A percentile compares a stretch with the other conserved stretches of the same genome.
These are phyloP conservation scores for Pistacia vera DNA, from an alignment of 345 rosid species.

Conservation along the genomic window DNA sequence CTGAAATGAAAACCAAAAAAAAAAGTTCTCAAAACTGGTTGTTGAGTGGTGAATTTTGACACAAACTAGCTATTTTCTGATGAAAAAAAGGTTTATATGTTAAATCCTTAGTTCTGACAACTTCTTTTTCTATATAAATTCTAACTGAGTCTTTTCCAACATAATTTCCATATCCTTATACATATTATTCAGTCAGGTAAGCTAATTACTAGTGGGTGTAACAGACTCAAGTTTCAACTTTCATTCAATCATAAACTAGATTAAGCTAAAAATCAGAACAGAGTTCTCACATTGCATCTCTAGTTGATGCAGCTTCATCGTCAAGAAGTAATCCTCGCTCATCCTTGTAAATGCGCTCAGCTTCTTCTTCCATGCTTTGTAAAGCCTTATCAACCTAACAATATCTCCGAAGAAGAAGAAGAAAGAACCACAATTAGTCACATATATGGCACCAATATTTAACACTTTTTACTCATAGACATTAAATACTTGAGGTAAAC, in stretches of 20 bases:
- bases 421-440: background rate
- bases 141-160: background rate
- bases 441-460: background rate
- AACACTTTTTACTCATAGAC: background rate
- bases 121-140: background rate
- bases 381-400: slow-evolving; percentile 86
- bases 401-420: background rate
- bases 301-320: slow-evolving; percentile 94
- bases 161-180: background rate
- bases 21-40: background rate
- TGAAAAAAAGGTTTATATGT: background rate
- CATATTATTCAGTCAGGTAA: background rate
- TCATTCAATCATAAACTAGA: background rate
- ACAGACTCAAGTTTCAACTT: background rate
- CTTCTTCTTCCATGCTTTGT: slow-evolving; percentile 91
- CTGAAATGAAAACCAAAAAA: slow-evolving; percentile 42
- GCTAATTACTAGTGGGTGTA: background rate
- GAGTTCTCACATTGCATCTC: slow-evolving; percentile 93
- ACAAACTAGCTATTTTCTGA: background rate
- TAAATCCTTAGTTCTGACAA: background rate
- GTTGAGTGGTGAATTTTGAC: background rate
- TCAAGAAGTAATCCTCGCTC: slow-evolving; percentile 77
- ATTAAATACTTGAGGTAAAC: background rate
- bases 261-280: background rate
- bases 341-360: slow-evolving; percentile 89